phyloP scores from a whole-genome alignment of 805 yeast species.

The Blastobotrys muscicola region DNA sequence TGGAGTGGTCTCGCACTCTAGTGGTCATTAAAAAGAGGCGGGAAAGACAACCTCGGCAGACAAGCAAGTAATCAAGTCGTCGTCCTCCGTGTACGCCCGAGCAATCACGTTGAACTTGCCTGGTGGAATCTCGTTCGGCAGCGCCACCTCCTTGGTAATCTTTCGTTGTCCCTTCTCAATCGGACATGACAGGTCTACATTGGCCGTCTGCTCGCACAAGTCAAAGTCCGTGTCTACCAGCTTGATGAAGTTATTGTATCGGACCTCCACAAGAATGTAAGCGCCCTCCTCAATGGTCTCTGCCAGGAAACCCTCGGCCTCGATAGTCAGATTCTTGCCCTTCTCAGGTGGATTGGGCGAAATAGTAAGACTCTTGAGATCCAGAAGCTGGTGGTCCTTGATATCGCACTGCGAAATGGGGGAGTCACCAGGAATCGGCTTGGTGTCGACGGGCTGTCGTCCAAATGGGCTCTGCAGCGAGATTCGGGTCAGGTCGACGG shows the following conservation, averaged over 20 bases:
- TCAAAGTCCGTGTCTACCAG: constrained; percentile 85
- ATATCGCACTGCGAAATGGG: constrained; percentile 76
- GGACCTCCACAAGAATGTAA: constrained; percentile 87
- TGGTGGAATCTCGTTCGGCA: constrained; percentile 91
- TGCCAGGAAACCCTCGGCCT: constrained; percentile 58
- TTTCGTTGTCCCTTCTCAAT: constrained; percentile 57
- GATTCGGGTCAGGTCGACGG: not conserved
- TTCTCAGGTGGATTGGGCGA: constrained; percentile 83
- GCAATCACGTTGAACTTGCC: constrained; percentile 84
- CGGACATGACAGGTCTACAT: constrained; percentile 84
- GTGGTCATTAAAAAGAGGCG: constrained; percentile 4
- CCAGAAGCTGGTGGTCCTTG: constrained; percentile 50
- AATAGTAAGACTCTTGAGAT: constrained; percentile 48
- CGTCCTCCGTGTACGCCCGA: constrained; percentile 80
- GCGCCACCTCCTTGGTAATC: constrained; percentile 62
- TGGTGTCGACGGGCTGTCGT: not conserved
- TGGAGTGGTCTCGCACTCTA: not conserved
- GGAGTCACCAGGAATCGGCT: constrained; percentile 71
- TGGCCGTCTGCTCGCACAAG: constrained; percentile 75
- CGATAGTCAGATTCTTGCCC: constrained; percentile 73
- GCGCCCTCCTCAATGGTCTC: constrained; percentile 69
- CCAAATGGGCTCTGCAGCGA: not conserved
- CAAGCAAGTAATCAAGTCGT: constrained; percentile 74
- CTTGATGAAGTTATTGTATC: constrained; percentile 76
- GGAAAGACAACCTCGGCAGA: constrained; percentile 38